phyloP scores from a whole-genome alignment of 2,329 filamentous ascomycete genomes.

The Colletotrichum sp. region DNA sequence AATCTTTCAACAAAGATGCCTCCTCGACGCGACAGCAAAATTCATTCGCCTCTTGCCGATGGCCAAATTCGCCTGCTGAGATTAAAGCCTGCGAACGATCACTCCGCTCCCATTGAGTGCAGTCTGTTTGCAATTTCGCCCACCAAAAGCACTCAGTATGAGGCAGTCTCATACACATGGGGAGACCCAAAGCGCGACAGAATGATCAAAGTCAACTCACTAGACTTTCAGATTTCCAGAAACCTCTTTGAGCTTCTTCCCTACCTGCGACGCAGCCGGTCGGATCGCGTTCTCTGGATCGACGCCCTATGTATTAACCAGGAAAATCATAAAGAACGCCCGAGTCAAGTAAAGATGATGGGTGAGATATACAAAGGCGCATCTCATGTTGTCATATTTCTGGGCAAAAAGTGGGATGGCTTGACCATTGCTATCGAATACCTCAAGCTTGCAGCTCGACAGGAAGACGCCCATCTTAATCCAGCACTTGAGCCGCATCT shows the following conservation, averaged over 20 bases:
- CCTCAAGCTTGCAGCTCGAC: not conserved
- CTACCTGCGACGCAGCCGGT: not conserved
- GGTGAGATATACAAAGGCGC: not conserved
- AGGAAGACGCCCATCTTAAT: not conserved
- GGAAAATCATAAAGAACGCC: too few species aligned
- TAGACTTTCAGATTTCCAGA: not conserved
- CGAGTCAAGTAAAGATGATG: not conserved
- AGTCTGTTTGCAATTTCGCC: not conserved
- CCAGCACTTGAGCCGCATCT: not conserved
- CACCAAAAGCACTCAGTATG: not conserved
- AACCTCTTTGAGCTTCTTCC: not conserved
- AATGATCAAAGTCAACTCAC: not conserved
- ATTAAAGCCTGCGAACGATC: not conserved
- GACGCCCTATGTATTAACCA: not conserved
- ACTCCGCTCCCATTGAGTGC: not conserved
- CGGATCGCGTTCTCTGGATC: not conserved
- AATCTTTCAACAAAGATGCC: not conserved
- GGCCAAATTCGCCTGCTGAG: not conserved
- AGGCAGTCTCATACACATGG: conserved; percentile 10
- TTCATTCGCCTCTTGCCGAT: not conserved
- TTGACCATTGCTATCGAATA: not conserved
- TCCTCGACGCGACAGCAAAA: not conserved
- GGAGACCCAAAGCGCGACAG: not conserved
- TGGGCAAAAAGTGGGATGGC: not conserved
- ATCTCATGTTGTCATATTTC: not conserved